Conservation (phyloP, 768 basidiomycete species). For the Kondoa subrosea region DNA sequence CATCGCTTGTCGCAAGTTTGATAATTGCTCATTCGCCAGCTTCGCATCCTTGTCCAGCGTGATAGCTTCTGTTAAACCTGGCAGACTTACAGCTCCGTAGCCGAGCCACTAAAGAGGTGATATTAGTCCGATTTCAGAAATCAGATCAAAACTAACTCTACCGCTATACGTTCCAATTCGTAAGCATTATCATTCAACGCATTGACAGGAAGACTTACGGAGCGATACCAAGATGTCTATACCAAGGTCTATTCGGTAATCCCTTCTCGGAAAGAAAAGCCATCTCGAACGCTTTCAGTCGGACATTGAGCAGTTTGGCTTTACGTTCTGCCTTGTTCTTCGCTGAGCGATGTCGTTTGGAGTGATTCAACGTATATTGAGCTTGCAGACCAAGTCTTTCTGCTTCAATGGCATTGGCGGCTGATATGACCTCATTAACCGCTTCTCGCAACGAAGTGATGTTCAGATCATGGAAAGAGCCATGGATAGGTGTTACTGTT, state of each 20-base stretch:
- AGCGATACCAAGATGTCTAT: slow-evolving; percentile 64
- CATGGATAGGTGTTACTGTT: slow-evolving; percentile 1
- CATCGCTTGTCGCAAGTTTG: slow-evolving; percentile 12
- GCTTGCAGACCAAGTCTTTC: slow-evolving; percentile 7
- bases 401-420: slow-evolving; percentile 9
- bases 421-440: slow-evolving; percentile 16
- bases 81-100: slow-evolving; percentile 60
- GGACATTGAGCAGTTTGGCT: slow-evolving; percentile 43
- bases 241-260: slow-evolving; percentile 65
- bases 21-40: slow-evolving; percentile 44
- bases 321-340: background rate
- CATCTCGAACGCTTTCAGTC: slow-evolving; percentile 29
- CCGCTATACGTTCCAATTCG: slow-evolving; percentile 36
- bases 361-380: background rate
- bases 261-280: slow-evolving; percentile 66
- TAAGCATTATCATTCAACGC: slow-evolving; percentile 33
- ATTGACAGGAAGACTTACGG: slow-evolving; percentile 40
- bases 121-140: background rate
- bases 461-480: slow-evolving; percentile 13
- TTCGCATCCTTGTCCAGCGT: slow-evolving; percentile 49
- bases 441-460: slow-evolving; percentile 14
- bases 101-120: background rate
- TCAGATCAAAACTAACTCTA: background rate
- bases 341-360: no score
- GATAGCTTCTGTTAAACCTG: slow-evolving; percentile 59